phyloP scores from a whole-genome alignment of 257 asterid genomes.

The Buddleja alternifolia region DNA sequence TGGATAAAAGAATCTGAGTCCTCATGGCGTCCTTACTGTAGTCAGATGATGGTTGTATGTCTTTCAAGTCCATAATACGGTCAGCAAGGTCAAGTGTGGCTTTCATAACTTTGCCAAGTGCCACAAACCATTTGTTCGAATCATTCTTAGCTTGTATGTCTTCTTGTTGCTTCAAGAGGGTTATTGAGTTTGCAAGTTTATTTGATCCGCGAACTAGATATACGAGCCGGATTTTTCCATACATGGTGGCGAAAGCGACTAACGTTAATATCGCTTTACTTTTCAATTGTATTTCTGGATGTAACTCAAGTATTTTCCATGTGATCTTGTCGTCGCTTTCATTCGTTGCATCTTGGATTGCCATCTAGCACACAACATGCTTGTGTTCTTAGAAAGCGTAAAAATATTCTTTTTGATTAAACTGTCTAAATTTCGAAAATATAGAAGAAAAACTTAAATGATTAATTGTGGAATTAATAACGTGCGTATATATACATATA shows the following conservation, averaged over 20 bases:
- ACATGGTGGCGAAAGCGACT: conserved; percentile 18
- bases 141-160: not conserved
- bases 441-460: too few species aligned
- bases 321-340: not conserved
- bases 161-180: not conserved
- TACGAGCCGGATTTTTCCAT: not conserved
- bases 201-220: not conserved
- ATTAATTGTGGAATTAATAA: too few species aligned
- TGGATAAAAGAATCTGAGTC: not conserved
- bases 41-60: not conserved
- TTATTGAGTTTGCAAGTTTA: not conserved
- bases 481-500: too few species aligned
- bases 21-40: not conserved
- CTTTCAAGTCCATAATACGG: not conserved
- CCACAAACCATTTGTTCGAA: not conserved
- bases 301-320: not conserved
- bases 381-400: not conserved
- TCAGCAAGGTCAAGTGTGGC: not conserved
- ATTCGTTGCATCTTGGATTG: not conserved
- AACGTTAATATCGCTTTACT: not conserved
- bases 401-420: too few species aligned
- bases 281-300: not conserved
- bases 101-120: not conserved
- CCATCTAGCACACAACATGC: not conserved
- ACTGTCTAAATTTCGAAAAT: too few species aligned